Conservation (phyloP, 2,329 filamentous ascomycete genomes). For the Colletotrichum horii region DNA sequence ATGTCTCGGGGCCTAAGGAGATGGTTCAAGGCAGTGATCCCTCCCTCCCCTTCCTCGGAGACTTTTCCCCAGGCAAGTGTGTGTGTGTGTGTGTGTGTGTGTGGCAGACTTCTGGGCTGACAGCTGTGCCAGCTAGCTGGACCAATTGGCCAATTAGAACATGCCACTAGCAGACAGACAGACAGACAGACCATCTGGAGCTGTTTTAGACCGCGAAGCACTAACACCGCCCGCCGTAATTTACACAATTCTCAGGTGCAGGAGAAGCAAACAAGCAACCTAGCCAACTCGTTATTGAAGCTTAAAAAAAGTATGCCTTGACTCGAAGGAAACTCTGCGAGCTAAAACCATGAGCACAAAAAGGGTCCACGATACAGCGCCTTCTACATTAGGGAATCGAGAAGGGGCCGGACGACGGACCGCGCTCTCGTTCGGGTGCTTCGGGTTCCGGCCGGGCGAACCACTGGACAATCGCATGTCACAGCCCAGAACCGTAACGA, state of each 20-base stretch:
- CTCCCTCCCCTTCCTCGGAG: background rate
- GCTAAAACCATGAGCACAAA: background rate
- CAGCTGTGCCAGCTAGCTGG: background rate
- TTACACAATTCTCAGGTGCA: background rate
- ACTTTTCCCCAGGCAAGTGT: background rate
- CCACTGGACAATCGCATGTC: background rate
- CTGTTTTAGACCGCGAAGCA: background rate
- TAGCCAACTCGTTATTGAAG: background rate
- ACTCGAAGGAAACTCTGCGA: background rate
- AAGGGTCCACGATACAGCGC: no score
- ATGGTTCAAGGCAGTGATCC: background rate
- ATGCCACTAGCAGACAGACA: background rate
- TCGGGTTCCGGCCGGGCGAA: background rate
- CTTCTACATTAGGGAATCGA: background rate
- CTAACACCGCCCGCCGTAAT: background rate
- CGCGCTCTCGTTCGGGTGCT: background rate
- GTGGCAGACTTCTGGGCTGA: background rate
- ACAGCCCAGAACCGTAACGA: background rate
- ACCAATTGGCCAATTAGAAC: background rate
- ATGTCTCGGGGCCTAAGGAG: no score
- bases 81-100: background rate
- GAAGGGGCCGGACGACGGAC: background rate
- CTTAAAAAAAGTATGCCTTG: background rate
- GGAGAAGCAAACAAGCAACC: background rate
- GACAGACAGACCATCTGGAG: background rate